Conservation (phyloP, 169 alveolate species). For the Plasmodium billcollinsi region DNA sequence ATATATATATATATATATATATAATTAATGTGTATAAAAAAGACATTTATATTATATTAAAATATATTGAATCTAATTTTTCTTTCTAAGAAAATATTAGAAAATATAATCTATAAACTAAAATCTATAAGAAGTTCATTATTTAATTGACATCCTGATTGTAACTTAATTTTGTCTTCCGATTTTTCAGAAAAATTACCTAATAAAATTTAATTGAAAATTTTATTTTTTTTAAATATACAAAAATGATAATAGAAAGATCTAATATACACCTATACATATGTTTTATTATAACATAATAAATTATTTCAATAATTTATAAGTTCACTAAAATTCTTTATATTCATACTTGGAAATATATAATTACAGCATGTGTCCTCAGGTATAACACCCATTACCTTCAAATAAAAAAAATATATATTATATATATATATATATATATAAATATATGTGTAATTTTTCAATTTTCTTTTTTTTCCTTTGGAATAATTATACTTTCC, state of each 20-base stretch:
- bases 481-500: conserved; percentile 26
- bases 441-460: background rate
- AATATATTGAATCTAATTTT: background rate
- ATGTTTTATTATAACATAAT: background rate
- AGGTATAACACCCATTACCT: conserved; percentile 75
- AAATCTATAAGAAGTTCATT: conserved; percentile 67
- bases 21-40: background rate
- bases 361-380: conserved; percentile 13
- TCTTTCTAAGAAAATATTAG: too few species aligned
- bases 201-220: background rate
- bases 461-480: background rate
- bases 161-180: conserved; percentile 63
- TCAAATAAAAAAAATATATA: background rate
- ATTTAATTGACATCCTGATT: conserved; percentile 70
- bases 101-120: background rate
- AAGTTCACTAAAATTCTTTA: too few species aligned
- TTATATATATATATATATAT: conserved; percentile 8
- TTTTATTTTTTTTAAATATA: background rate
- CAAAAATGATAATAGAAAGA: too few species aligned
- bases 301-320: too few species aligned
- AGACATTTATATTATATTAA: background rate
- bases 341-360: conserved; percentile 53
- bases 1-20: conserved; percentile 4
- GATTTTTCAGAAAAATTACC: conserved; percentile 71
- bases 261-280: background rate